phyloP scores from a whole-genome alignment of 257 asterid species.

The Ilex aquifolium region DNA sequence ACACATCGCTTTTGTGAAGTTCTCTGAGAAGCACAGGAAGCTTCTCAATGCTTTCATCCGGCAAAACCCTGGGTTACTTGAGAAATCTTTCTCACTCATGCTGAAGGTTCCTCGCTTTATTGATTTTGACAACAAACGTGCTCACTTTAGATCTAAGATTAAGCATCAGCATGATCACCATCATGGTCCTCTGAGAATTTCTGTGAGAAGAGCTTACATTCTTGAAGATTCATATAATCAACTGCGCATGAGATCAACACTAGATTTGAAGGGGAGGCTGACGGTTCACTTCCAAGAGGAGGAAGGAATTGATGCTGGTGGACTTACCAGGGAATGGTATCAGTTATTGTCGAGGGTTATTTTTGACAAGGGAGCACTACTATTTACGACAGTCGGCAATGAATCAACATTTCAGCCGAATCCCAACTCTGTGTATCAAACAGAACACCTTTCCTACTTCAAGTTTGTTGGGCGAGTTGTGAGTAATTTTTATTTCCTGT shows the following conservation, averaged over 20 bases:
- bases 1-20: conserved; percentile 69
- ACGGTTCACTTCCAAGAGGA: conserved; percentile 97
- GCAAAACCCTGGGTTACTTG: conserved; percentile 92
- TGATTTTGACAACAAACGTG: conserved; percentile 87
- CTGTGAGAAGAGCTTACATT: conserved; percentile 92
- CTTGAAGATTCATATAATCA: conserved; percentile 96
- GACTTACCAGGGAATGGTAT: conserved; percentile 97
- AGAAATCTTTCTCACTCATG: conserved; percentile 89
- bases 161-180: conserved; percentile 95
- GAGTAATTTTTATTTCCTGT: conserved; percentile 26
- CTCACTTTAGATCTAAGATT: conserved; percentile 93
- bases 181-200: conserved; percentile 80
- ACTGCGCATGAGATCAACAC: conserved; percentile 82
- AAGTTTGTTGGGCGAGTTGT: conserved; percentile 94
- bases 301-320: conserved; percentile 99
- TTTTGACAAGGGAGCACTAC: conserved; percentile 85
- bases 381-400: conserved; percentile 91
- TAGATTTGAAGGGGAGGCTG: conserved; percentile 86
- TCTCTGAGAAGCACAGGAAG: conserved; percentile 82
- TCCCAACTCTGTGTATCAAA: conserved; percentile 92
- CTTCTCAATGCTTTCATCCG: conserved; percentile 85
- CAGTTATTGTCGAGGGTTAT: conserved; percentile 86
- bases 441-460: conserved; percentile 96
- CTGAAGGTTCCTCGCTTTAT: conserved; percentile 91
- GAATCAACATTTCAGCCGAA: conserved; percentile 95